phyloP scores from a whole-genome alignment of 2,329 filamentous ascomycete genomes.

The Scedosporium apiospermum region DNA sequence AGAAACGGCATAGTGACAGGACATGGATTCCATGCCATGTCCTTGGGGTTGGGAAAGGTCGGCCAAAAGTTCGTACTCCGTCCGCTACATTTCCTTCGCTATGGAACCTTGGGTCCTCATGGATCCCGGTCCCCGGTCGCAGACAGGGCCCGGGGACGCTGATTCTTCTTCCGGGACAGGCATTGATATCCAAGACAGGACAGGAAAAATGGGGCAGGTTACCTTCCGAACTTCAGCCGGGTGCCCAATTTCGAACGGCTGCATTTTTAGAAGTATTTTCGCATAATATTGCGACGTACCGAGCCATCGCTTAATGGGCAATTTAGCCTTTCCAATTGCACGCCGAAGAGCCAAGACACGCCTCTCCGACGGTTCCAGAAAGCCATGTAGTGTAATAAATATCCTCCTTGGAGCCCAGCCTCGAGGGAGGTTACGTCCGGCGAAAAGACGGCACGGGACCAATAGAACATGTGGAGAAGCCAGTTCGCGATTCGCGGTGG shows the following conservation, averaged over 20 bases:
- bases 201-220: background rate
- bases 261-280: background rate
- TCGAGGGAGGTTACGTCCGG: too few relatives aligned
- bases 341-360: too few relatives aligned
- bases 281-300: background rate
- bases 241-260: too few relatives aligned
- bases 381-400: too few relatives aligned
- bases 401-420: too few relatives aligned
- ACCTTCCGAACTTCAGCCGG: background rate
- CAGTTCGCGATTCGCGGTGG: background rate
- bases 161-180: background rate
- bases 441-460: background rate
- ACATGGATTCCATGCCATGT: conserved; percentile 7
- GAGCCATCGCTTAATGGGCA: too few relatives aligned
- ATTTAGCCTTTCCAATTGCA: too few relatives aligned
- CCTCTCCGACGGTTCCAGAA: too few relatives aligned
- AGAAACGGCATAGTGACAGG: background rate
- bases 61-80: background rate
- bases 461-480: background rate
- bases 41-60: conserved; percentile 4
- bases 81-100: background rate
- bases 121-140: background rate
- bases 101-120: background rate
- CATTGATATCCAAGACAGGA: background rate
- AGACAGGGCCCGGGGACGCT: background rate